A percentile compares a stretch with the other conserved stretches of the same genome.
Evolutionary conservation across 2,329 filamentous ascomycete species (phyloP).

Genomic region (Seiridium unicorne): DNA sequence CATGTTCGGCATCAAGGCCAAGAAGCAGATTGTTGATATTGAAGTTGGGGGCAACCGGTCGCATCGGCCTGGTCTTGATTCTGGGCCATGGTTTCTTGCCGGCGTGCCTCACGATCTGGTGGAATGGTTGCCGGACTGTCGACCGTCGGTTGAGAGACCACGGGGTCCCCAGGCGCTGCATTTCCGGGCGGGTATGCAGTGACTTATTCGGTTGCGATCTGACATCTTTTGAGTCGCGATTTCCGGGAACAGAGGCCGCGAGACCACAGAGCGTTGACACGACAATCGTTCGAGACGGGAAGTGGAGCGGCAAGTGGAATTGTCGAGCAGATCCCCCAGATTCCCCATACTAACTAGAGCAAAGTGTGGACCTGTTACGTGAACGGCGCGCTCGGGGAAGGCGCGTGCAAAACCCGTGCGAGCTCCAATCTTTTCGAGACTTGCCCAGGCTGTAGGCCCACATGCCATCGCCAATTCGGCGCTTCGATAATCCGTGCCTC

Average conservation of each 20-base stretch:
- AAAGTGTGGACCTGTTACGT: not conserved
- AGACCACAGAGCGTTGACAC: not conserved
- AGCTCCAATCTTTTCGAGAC: not conserved
- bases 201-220: conserved; percentile 10
- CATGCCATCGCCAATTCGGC: not conserved
- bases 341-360: not conserved
- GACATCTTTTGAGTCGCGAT: not conserved
- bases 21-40: conserved; percentile 42
- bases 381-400: not conserved
- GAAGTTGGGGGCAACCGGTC: conserved; percentile 14
- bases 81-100: not conserved
- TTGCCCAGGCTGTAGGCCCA: not conserved
- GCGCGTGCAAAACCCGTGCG: not conserved
- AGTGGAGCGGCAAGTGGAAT: conserved; percentile 3
- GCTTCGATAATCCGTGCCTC: too few species aligned
- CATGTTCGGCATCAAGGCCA: conserved; percentile 51
- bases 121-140: conserved; percentile 9
- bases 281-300: not conserved
- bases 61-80: conserved; percentile 8
- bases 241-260: not conserved
- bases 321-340: not conserved
- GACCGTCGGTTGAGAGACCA: conserved; percentile 10
- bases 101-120: conserved; percentile 2
- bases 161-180: conserved; percentile 18
- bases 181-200: conserved; percentile 10